Evolutionary conservation across 1,284 basidiomycete species (phyloP), one percentile per base, ranked within the genome.

Genomic region (Ustilago tritici): DNA sequence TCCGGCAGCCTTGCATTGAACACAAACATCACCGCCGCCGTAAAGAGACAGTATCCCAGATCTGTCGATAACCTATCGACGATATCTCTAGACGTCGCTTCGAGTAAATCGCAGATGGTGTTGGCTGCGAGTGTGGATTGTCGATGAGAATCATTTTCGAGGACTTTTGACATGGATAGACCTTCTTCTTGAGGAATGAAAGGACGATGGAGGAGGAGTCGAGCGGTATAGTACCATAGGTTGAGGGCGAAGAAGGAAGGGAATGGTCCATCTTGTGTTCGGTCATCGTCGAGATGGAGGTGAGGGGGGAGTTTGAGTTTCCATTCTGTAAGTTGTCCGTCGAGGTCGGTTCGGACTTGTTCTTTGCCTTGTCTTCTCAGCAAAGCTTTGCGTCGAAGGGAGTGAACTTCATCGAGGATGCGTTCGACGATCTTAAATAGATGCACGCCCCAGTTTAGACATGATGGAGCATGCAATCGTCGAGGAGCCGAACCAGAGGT

Each of bases 161-260:
- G 61, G n/a, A 83, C 77, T 9, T 72, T 70, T 17, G 69, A 71
- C 34, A 82, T 60, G 23, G 73, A 31, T 6, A 74, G 52, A 1
- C 78, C 81, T 49, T 80, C 78, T 10, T 82, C 77, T 47, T 83
- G 82, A 35, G 82, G 82, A 56, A 83, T 82, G 58, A 83, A 83
- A 4, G 80, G 79, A 41, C 82, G 76, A 53, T 83, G 80, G 3
- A 83, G 60, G 6, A 83, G 61, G 0, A 83, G 74, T 0, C 65
- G 73, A 3, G 79, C 81, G 3, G 81, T 83, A 32, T 80, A 76
- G 65, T 82, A 78, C 80, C 80, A 82, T n/a, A 80, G 56, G 34
- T 79, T 76, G 23, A 81, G 69, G 8, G 78, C 79, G 34, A 82
- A 76, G 56, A 82, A 79, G 57, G 61, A 67, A 9, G 81, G 79